Evolutionary conservation across 2,329 filamentous ascomycete genomes (phyloP).

Genomic region (Bisporella sp.): DNA sequence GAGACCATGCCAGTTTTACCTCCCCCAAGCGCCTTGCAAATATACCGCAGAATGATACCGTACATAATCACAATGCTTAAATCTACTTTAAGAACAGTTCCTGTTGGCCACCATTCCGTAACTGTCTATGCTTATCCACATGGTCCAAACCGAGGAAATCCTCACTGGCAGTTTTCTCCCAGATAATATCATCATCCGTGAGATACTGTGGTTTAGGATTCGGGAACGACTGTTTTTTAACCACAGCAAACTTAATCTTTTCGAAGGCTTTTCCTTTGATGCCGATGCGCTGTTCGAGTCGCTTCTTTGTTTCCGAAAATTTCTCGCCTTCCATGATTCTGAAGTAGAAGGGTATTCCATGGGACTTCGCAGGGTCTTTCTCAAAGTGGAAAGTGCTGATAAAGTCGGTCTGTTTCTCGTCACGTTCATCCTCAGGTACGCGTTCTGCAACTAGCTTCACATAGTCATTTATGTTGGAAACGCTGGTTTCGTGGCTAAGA

Average conservation of each 20-base stretch:
- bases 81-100: conserved; percentile 51
- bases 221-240: conserved; percentile 58
- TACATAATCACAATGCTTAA: conserved; percentile 11
- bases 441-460: conserved; percentile 74
- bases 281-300: conserved; percentile 85
- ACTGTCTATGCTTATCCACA: conserved; percentile 49
- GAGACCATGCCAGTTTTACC: conserved; percentile 9
- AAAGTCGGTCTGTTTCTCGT: conserved; percentile 48
- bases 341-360: conserved; percentile 90
- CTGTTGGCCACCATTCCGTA: conserved; percentile 50
- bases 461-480: conserved; percentile 83
- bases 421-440: conserved; percentile 65
- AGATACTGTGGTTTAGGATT: conserved; percentile 70
- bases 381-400: conserved; percentile 91
- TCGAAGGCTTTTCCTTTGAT: conserved; percentile 98
- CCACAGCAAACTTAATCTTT: conserved; percentile 92
- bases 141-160: conserved; percentile 61
- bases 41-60: conserved; percentile 6
- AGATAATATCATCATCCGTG: conserved; percentile 65
- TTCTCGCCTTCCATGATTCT: conserved; percentile 74
- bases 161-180: conserved; percentile 44
- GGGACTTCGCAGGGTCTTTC: conserved; percentile 73
- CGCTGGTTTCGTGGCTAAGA: conserved; percentile 60
- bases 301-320: conserved; percentile 88
- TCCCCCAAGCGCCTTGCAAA: conserved; percentile 14